Conservation (phyloP, 2,329 filamentous ascomycete species). For the Diaporthe sp. region DNA sequence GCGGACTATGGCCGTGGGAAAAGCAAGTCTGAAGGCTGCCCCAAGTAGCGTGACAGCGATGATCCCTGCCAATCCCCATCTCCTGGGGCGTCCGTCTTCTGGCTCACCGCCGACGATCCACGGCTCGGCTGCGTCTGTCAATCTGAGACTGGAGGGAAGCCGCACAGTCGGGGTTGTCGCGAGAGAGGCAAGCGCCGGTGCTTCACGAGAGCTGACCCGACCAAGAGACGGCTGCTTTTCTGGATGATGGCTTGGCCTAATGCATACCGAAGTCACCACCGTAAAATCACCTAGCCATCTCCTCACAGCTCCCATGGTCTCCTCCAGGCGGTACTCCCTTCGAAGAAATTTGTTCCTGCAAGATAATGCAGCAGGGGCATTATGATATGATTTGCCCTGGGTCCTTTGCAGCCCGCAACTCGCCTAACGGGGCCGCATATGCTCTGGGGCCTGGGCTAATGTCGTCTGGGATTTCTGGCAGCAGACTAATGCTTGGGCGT, state of each 20-base stretch:
- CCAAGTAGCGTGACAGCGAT: background rate
- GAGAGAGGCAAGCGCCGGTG: background rate
- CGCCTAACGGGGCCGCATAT: constrained; percentile 1
- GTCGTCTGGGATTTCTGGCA: background rate
- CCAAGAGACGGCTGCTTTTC: background rate
- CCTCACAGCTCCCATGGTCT: background rate
- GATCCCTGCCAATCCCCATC: background rate
- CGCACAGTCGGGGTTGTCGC: background rate
- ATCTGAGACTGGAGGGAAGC: constrained; percentile 9
- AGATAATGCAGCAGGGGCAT: constrained; percentile 9
- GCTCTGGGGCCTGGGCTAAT: constrained; percentile 4
- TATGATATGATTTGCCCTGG: background rate
- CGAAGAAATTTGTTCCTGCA: background rate
- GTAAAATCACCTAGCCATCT: background rate
- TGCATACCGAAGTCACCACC: background rate
- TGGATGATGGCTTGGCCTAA: background rate
- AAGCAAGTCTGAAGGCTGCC: constrained; percentile 1
- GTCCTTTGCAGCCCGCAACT: background rate
- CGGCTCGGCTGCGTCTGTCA: constrained; percentile 18
- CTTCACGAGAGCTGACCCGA: background rate
- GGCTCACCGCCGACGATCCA: constrained; percentile 22
- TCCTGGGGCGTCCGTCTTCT: background rate
- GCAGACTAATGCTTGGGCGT: background rate
- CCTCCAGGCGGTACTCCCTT: background rate
- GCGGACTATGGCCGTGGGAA: constrained; percentile 9